These are phyloP conservation scores for Coemansia sp. DNA, from an alignment of 371 early-diverging fungal genomes.

Conservation along the genomic window DNA sequence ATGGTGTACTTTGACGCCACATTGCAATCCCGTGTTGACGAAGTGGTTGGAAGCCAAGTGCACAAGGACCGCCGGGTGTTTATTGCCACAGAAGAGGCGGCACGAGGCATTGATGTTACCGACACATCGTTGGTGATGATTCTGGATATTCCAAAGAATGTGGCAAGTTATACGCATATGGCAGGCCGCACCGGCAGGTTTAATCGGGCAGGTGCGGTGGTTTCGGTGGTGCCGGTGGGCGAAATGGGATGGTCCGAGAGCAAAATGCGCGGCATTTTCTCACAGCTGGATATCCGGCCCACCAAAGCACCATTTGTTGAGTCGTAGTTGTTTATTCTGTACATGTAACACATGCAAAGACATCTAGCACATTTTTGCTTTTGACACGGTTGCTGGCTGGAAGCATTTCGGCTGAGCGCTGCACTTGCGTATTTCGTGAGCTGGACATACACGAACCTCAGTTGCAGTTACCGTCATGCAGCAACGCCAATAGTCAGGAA, in stretches of 20 bases:
- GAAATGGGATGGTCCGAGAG: slow-evolving; percentile 34
- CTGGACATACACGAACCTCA: too few species aligned
- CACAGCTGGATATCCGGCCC: slow-evolving; percentile 13
- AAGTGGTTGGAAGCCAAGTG: background rate
- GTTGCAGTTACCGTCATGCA: too few species aligned
- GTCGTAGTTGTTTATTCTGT: slow-evolving; percentile 11
- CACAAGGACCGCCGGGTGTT: slow-evolving; percentile 10
- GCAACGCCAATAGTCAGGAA: too few species aligned
- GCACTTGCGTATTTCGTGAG: too few species aligned
- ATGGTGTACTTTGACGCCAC: slow-evolving; percentile 16
- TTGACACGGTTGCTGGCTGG: too few species aligned
- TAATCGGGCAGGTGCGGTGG: slow-evolving; percentile 31
- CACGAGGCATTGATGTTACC: slow-evolving; percentile 43
- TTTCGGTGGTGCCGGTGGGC: slow-evolving; percentile 43
- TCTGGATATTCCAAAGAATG: slow-evolving; percentile 36
- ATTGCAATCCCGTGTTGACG: background rate
- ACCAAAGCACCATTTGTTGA: slow-evolving; percentile 14
- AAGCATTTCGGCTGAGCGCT: too few species aligned
- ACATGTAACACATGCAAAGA: background rate
- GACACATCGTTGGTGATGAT: slow-evolving; percentile 42
- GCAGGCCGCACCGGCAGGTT: slow-evolving; percentile 46
- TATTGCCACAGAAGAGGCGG: slow-evolving; percentile 43
- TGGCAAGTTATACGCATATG: slow-evolving; percentile 45
- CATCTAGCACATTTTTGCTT: too few species aligned
- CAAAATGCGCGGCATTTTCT: slow-evolving; percentile 49